These are phyloP conservation scores for Mycena olivaceomarginata DNA, from an alignment of 768 basidiomycete species.

Conservation along the genomic window DNA sequence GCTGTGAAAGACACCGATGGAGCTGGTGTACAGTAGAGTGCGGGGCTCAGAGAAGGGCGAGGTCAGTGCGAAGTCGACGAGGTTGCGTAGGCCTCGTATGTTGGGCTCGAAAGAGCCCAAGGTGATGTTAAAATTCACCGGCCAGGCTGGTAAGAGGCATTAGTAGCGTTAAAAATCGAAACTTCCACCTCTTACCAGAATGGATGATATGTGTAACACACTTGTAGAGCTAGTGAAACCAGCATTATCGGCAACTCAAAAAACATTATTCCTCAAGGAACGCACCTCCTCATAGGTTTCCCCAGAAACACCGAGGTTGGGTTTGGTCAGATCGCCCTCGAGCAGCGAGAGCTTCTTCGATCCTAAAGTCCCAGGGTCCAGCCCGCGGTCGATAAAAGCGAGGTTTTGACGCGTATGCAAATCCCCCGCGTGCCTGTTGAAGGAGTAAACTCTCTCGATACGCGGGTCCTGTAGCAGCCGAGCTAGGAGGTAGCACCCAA, in stretches of 20 bases:
- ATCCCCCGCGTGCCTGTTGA: too few species aligned
- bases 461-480: background rate
- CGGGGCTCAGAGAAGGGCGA: constrained; percentile 15
- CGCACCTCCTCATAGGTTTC: too few species aligned
- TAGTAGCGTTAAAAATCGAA: background rate
- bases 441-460: too few species aligned
- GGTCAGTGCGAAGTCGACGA: constrained; percentile 41
- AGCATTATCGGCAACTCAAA: background rate
- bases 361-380: too few species aligned
- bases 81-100: constrained; percentile 53
- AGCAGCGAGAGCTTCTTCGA: too few species aligned
- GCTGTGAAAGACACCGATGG: constrained; percentile 50
- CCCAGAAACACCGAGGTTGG: too few species aligned
- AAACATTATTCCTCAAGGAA: background rate
- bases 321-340: too few species aligned
- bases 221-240: constrained; percentile 44
- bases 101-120: constrained; percentile 57
- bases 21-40: constrained; percentile 50
- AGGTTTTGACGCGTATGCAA: too few species aligned
- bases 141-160: constrained; percentile 51
- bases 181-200: constrained; percentile 59
- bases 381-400: too few species aligned
- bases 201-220: constrained; percentile 61
- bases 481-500: too few species aligned
- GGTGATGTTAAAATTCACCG: constrained; percentile 58